Base-by-base conservation (phyloP, 1,284 basidiomycete species). In the Cutaneotrichosporon cutaneum region DNA sequence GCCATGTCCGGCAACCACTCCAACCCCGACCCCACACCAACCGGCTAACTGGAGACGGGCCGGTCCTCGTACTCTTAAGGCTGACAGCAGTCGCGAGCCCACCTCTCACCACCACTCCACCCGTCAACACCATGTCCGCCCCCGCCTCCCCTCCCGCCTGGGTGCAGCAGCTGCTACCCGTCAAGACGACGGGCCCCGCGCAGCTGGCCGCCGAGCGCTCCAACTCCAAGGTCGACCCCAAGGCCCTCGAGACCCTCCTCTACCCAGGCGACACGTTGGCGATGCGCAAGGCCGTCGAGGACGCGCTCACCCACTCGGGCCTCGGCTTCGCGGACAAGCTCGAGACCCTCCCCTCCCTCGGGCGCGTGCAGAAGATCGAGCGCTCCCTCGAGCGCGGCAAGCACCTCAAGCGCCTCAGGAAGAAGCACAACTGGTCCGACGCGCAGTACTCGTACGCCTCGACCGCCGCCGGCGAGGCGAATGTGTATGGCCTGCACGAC, bases 351-450 rank as follows among this genome's bases (percentile, higher is more conserved):
- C 63, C 61, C 6, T 59, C 57, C 44, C 54, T 65, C 52, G 58
- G 60, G 30, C 64, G 64, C 21, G 58, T 60, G 27, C 55, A 65
- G 39, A 50, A 52, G 50, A 62, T 65, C 9, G 45, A 60, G 58
- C 64, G 61, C 39, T 65, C 64, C 36, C 64, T 65, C 48, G 60
- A 58, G 13, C 64, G 64, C 42, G 64, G 64, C 16, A 65, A 65
- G 64, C 16, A 36, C 36, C 58, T 65, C 55, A 65, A 65, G 60
- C 64, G 56, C 36, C 60, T 65, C 24, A 30, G 35, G 7, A 48
- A 59, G 54, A 54, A 60, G 55, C 55, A 65, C 64, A 44, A 44
- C 39, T 65, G 64, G 64, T n/a, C 18, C 22, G 24, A 54, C 39
- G 52, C 59, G 39, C 52, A 62, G 55, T 65, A 65, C 64, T 30